Evolutionary conservation across 1,284 basidiomycete genomes (phyloP), one percentile per base, ranked within the genome.

Genomic region (Ustanciosporium gigantosporum): DNA sequence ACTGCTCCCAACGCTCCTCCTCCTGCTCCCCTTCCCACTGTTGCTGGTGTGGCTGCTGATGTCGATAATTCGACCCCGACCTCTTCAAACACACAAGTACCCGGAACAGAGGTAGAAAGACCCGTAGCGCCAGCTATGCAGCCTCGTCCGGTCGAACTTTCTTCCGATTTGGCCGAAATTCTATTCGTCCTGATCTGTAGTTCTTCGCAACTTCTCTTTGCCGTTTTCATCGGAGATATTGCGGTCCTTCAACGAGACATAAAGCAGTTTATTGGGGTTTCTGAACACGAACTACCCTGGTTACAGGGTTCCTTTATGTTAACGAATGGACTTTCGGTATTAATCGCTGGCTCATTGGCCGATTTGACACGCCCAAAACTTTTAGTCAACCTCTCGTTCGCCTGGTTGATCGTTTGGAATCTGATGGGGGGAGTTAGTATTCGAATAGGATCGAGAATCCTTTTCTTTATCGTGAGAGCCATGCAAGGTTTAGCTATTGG

Each of bases 381-480:
- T 19, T 24, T 64, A 11, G 42, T 64, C 8, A 20, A 29, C 16
- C 38, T 40, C 19, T 41, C 41, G 13, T 41, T 64, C 21, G 53
- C 41, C 13, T 57, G 42, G 44, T 36, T 56, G 19, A 35, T 35
- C 3, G 25, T 41, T 4, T 35, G 31, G 32, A 50, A 49, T 25
- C 9, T 41, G 7, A 22, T 58, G 15, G 39, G 41, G 4, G 25
- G 24, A 21, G 45, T 45, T 22, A 40, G 37, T 16, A 20, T 57
- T 14, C n/a, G n/a, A n/a, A n/a, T n/a, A n/a, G 20, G 31, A 14
- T 43, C n/a, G 17, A 25, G 36, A 14, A 31, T 40, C 29, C 36
- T 58, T 27, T 64, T 64, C 50, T 61, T 56, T 31, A 7, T 64
- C 24, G 34, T 34, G 19, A 34, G 59, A 13, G 59, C 50, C 25